These are phyloP conservation scores for Gymnopilus dilepis DNA, from an alignment of 768 basidiomycete genomes.

Conservation along the genomic window DNA sequence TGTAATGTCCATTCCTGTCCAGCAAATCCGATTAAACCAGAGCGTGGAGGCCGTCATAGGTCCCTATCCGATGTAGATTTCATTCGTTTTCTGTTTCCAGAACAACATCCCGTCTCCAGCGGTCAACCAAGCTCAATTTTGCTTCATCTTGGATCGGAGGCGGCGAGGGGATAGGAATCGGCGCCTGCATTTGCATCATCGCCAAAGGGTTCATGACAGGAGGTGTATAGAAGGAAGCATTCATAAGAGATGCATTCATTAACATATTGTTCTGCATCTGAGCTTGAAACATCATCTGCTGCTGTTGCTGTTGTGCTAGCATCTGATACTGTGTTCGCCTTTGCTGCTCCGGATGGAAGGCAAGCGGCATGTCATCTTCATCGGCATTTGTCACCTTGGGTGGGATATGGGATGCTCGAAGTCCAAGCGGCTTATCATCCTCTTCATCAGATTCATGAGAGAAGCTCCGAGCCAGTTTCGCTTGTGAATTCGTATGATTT, in stretches of 20 bases:
- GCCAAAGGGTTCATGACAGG: slow-evolving; percentile 51
- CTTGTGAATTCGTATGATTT: slow-evolving; percentile 40
- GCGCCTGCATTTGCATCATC: slow-evolving; percentile 50
- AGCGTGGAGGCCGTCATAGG: slow-evolving; percentile 1
- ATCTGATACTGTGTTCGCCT: slow-evolving; percentile 72
- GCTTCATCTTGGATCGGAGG: slow-evolving; percentile 66
- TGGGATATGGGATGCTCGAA: slow-evolving; percentile 62
- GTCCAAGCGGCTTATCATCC: slow-evolving; percentile 74
- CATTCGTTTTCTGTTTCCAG: slow-evolving; percentile 58
- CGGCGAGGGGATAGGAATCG: slow-evolving; percentile 60
- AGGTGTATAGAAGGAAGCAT: slow-evolving; percentile 69
- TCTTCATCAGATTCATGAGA: slow-evolving; percentile 51
- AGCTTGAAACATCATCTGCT: slow-evolving; percentile 76
- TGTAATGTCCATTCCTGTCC: slow-evolving; percentile 1
- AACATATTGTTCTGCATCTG: slow-evolving; percentile 80
- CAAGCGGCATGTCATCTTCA: slow-evolving; percentile 76
- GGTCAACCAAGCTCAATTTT: slow-evolving; percentile 76
- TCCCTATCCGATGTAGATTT: background rate
- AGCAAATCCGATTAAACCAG: background rate
- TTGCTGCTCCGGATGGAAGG: slow-evolving; percentile 79
- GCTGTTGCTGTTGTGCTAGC: slow-evolving; percentile 57
- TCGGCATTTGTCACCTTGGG: slow-evolving; percentile 28
- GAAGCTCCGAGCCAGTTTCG: slow-evolving; percentile 38
- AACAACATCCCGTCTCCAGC: slow-evolving; percentile 81
- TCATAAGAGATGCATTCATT: slow-evolving; percentile 72